These are phyloP conservation scores for Gossypium arboreum DNA, from an alignment of 345 rosid species.

Conservation along the genomic window DNA sequence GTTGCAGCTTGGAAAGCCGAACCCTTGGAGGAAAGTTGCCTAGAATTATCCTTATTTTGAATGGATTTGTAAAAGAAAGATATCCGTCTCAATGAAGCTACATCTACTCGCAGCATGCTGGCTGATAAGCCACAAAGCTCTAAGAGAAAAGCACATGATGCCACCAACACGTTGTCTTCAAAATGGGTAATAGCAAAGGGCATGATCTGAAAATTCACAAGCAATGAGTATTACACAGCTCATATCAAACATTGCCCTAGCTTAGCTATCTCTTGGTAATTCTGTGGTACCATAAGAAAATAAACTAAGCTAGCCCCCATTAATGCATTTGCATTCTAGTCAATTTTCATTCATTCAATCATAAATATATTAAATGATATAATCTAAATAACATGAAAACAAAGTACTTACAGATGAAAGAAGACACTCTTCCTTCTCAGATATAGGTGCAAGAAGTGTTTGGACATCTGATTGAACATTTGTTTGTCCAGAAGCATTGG, in stretches of 20 bases:
- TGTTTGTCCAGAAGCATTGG: constrained; percentile 54
- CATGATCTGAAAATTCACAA: constrained; percentile 52
- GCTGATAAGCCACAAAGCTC: constrained; percentile 95
- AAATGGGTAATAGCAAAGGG: constrained; percentile 91
- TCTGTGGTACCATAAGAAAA: constrained; percentile 7
- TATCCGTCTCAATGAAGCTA: constrained; percentile 81
- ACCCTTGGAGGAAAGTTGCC: constrained; percentile 51
- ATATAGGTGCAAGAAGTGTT: constrained; percentile 74
- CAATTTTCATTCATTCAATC: constrained; percentile 10
- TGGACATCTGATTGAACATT: constrained; percentile 87
- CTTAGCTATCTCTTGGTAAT: not conserved
- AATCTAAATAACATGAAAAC: constrained; percentile 16
- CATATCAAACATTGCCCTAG: constrained; percentile 3
- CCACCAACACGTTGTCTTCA: constrained; percentile 74
- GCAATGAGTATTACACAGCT: constrained; percentile 1
- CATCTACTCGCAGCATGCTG: constrained; percentile 72
- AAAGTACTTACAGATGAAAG: constrained; percentile 72
- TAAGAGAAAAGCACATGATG: constrained; percentile 79
- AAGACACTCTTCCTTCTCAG: constrained; percentile 60
- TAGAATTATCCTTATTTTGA: constrained; percentile 39
- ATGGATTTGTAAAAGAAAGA: constrained; percentile 61
- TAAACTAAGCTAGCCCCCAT: not conserved
- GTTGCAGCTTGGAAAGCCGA: constrained; percentile 53
- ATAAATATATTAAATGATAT: constrained; percentile 4
- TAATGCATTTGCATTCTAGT: not conserved